Evolutionary conservation across 495 filamentous ascomycete species (phyloP), one percentile per base, ranked within the genome.

Genomic region (Pyrenopolyporus hunteri): DNA sequence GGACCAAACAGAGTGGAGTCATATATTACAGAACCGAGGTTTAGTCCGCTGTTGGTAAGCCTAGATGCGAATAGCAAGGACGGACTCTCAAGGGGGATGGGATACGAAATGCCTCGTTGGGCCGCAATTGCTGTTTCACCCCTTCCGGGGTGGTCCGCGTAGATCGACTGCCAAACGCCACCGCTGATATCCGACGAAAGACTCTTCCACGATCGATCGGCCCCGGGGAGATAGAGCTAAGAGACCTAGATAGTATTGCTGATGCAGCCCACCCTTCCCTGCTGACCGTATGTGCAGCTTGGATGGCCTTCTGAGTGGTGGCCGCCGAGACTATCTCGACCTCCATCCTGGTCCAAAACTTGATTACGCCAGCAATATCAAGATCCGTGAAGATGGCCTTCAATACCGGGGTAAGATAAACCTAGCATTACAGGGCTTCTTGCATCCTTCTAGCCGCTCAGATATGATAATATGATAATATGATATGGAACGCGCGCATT

Each of bases 101-200:
- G 42, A 22, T 26, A 29, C 55, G 55, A 64, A 58, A 64, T 64
- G 37, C 36, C 47, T 64, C 62, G 45, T 64, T 59, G 44, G 62
- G 49, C 55, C 44, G 55, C 62, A 55, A 59, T 36, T 6, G 13
- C 19, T 36, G 61, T 64, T 64, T 64, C 61, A 64, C 7, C 22
- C 48, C 40, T 28, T 49, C 55, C 43, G 62, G 55, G 55, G 55
- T 50, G 33, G 9, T 64, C 55, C 22, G 47, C 48, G 20, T 23
- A 50, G 13, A 28, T 32, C 39, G 25, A 40, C 45, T 25, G 45
- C 26, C n/a, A 20, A 48, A 29, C 28, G 42, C 23, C 28, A 53
- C 36, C 53, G 36, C 55, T 42, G 49, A 43, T 28, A 55, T 37
- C 55, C 48, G 40, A 54, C n/a, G n/a, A n/a, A 22, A 22, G 61